phyloP scores from a whole-genome alignment of 139 green algal genomes.

The Coelastrella sp. region DNA sequence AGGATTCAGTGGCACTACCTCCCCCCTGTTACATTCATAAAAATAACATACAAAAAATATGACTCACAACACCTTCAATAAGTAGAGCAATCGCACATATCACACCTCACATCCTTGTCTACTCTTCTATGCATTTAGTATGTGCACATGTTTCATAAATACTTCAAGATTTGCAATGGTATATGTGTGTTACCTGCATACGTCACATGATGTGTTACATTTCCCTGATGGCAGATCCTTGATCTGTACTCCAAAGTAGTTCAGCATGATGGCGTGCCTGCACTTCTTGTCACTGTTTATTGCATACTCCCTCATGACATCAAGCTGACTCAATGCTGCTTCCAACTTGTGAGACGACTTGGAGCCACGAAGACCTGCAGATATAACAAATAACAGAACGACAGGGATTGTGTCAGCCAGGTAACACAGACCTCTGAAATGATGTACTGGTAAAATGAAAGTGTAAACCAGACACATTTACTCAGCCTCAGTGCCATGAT shows the following conservation, averaged over 20 bases:
- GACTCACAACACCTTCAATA: no score
- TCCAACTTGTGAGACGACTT: constrained; percentile 44
- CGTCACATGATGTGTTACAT: constrained; percentile 51
- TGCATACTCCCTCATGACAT: constrained; percentile 51
- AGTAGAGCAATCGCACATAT: background rate
- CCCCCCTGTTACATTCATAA: background rate
- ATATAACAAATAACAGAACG: no score
- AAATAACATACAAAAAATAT: background rate
- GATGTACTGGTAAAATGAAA: background rate
- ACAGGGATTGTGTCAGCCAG: no score
- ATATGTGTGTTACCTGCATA: constrained; percentile 39
- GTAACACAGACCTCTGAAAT: background rate
- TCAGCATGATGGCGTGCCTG: constrained; percentile 52
- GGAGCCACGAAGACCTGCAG: constrained; percentile 7
- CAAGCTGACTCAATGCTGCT: constrained; percentile 58
- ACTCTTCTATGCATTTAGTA: background rate
- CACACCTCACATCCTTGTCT: background rate
- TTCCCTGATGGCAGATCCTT: constrained; percentile 16
- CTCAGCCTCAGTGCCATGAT: no score
- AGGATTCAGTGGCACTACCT: background rate
- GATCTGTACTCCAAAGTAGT: constrained; percentile 67
- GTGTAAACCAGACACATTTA: no score
- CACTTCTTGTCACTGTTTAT: background rate
- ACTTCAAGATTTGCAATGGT: background rate
- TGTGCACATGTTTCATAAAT: background rate